phyloP scores from a whole-genome alignment of 257 asterid species.

The Nicotiana benthamiana region DNA sequence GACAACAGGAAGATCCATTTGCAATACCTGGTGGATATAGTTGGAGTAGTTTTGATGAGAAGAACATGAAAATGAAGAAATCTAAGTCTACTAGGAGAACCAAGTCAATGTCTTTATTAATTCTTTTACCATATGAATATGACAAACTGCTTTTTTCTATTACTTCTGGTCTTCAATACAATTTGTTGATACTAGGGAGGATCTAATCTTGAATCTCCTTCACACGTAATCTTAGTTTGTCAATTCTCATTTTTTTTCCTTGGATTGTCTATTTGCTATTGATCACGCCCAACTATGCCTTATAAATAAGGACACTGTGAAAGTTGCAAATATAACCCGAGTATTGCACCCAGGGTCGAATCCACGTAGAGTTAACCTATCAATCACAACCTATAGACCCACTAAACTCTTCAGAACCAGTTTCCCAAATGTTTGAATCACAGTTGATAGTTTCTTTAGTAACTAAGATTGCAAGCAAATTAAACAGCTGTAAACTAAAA shows the following conservation, averaged over 20 bases:
- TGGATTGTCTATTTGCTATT: neutral
- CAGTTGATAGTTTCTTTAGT: no score
- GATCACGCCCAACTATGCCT: no score
- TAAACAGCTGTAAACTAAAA: no score
- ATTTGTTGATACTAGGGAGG: neutral
- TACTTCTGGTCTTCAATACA: neutral
- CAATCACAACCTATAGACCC: no score
- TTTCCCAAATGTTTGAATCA: no score
- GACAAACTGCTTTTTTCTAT: neutral
- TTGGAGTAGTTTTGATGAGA: constrained; percentile 65
- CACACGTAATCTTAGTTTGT: neutral
- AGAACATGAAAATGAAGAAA: constrained; percentile 48
- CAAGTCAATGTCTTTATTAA: constrained; percentile 22
- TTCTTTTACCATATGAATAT: neutral
- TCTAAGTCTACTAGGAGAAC: constrained; percentile 51
- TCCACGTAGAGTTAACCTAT: no score
- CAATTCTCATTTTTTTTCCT: neutral
- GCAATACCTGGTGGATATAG: constrained; percentile 59
- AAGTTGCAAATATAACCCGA: no score
- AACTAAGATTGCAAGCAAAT: no score
- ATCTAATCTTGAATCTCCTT: neutral
- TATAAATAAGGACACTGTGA: no score
- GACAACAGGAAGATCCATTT: constrained; percentile 48
- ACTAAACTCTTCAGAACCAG: no score
- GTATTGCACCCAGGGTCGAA: no score